A percentile compares a stretch with the other conserved stretches of the same genome.
Conservation (phyloP, 768 basidiomycete genomes). For the Macrolepiota albuminosa region DNA sequence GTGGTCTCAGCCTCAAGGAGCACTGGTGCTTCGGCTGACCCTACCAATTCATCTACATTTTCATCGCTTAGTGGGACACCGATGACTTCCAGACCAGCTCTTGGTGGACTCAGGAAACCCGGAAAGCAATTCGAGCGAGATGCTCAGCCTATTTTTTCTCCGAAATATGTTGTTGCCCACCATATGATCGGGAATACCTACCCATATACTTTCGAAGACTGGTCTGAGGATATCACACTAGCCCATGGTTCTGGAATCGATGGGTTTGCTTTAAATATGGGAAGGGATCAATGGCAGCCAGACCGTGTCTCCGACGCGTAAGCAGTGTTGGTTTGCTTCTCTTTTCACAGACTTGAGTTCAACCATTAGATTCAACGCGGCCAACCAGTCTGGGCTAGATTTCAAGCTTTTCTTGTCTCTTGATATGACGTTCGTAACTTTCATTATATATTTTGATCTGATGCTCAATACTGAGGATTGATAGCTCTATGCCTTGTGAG, state of each 20-base stretch:
- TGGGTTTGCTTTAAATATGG: slow-evolving; percentile 70
- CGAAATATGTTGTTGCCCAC: slow-evolving; percentile 53
- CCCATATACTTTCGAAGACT: slow-evolving; percentile 48
- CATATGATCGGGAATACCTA: slow-evolving; percentile 68
- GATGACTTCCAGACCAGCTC: background rate
- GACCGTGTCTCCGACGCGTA: slow-evolving; percentile 61
- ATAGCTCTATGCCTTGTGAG: slow-evolving; percentile 51
- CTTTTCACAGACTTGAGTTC: background rate
- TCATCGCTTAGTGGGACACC: background rate
- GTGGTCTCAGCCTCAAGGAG: background rate
- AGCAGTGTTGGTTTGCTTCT: slow-evolving; percentile 16
- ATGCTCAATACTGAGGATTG: background rate
- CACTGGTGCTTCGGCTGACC: background rate
- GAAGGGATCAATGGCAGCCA: slow-evolving; percentile 58
- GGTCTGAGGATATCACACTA: slow-evolving; percentile 47
- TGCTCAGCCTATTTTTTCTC: slow-evolving; percentile 10
- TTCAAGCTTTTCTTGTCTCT: slow-evolving; percentile 78
- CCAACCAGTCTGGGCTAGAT: slow-evolving; percentile 40
- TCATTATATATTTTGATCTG: background rate
- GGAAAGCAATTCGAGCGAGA: background rate
- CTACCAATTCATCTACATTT: background rate
- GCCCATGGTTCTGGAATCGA: slow-evolving; percentile 60
- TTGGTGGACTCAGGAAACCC: background rate
- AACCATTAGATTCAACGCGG: slow-evolving; percentile 47
- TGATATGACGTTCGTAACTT: slow-evolving; percentile 62